phyloP scores from a whole-genome alignment of 2,329 filamentous ascomycete genomes.

The Botrytis hyacinthi region DNA sequence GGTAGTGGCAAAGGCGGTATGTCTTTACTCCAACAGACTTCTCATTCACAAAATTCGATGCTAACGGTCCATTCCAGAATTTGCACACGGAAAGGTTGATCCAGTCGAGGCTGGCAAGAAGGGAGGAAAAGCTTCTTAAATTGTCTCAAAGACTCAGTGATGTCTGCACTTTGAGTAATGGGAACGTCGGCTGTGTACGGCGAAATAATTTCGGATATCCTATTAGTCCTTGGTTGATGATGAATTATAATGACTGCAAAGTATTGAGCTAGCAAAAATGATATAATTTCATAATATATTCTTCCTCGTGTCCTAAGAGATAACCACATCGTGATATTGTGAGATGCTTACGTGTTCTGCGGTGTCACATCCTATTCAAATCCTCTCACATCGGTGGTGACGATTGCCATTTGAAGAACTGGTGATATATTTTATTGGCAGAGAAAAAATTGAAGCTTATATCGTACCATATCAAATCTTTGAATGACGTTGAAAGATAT shows the following conservation, averaged over 20 bases:
- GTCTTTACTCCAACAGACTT: not conserved
- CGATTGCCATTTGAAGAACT: not conserved
- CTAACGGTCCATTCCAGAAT: conserved; percentile 32
- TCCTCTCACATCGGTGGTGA: not conserved
- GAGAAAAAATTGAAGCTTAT: not conserved
- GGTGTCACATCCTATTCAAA: not conserved
- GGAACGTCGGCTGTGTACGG: not conserved
- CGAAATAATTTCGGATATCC: not conserved
- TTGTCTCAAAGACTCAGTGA: not conserved
- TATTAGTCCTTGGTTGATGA: not conserved
- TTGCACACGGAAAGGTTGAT: conserved; percentile 45
- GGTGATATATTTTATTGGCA: not conserved
- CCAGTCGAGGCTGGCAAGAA: conserved; percentile 43
- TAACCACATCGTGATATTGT: not conserved
- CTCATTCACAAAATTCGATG: not conserved
- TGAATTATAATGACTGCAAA: not conserved
- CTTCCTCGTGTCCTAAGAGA: not conserved
- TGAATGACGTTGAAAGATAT: not conserved
- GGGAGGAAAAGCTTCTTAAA: conserved; percentile 36
- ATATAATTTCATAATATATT: not conserved
- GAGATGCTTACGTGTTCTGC: not conserved
- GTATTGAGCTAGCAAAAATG: not conserved
- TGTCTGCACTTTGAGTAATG: not conserved
- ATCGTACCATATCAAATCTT: not conserved
- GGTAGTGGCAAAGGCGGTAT: conserved; percentile 2